Evolutionary conservation across 495 filamentous ascomycete genomes (phyloP).

Genomic region (Aspergillus indologenus): DNA sequence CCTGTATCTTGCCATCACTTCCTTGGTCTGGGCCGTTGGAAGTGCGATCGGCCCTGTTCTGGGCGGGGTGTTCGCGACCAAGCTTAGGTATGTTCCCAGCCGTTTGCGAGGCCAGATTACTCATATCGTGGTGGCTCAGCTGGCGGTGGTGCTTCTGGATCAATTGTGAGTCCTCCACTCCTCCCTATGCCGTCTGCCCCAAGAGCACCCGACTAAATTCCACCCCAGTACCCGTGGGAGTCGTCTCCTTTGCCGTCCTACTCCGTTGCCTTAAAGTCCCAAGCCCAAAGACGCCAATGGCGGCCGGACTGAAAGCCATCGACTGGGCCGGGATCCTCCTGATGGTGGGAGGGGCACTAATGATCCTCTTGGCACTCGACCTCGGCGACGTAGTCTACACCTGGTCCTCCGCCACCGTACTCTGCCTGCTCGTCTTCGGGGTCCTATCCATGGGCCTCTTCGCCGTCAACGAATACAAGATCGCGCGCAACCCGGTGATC

Average conservation of each 20-base stretch:
- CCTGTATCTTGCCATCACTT: conserved; percentile 29
- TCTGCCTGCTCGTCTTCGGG: conserved; percentile 72
- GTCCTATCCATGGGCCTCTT: conserved; percentile 55
- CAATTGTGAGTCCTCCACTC: conserved; percentile 15
- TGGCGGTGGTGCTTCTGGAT: conserved; percentile 46
- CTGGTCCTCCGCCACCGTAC: conserved; percentile 65
- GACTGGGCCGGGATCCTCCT: conserved; percentile 64
- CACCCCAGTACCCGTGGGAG: conserved; percentile 65
- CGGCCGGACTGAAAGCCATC: conserved; percentile 63
- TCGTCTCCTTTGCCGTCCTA: conserved; percentile 57
- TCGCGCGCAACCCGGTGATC: conserved; percentile 68
- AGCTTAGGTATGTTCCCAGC: too few species aligned
- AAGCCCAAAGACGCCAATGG: conserved; percentile 63
- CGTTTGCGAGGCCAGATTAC: too few species aligned
- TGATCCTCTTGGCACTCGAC: conserved; percentile 68
- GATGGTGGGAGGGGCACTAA: conserved; percentile 64
- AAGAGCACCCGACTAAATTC: too few species aligned
- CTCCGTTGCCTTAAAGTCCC: conserved; percentile 65
- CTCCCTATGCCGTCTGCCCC: background rate
- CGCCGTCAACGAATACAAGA: conserved; percentile 60
- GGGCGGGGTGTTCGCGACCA: conserved; percentile 45
- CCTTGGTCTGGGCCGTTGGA: conserved; percentile 35
- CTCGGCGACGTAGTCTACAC: conserved; percentile 63
- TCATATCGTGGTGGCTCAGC: too few species aligned
- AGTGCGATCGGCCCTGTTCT: conserved; percentile 34